Evolutionary conservation across 805 yeast genomes (phyloP), one percentile per base, ranked within the genome.

Genomic region (Kuraishia floccosa): DNA sequence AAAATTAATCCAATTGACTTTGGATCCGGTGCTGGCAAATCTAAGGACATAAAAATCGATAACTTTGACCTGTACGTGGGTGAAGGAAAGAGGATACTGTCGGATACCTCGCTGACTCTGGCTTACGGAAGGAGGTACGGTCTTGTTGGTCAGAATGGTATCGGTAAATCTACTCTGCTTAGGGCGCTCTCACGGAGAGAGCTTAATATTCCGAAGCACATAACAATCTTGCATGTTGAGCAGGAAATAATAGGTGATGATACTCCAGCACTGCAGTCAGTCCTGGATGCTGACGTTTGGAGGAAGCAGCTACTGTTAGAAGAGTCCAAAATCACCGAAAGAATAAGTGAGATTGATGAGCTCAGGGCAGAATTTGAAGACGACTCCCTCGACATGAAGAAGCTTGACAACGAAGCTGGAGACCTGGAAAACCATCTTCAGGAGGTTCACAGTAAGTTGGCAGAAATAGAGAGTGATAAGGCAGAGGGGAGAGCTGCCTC

Each of bases 211-310:
- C 97, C 98, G 10, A 86, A 83, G 45, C 97, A 91, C 54, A 89
- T 91, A 39, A 83, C 97, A 2, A 83, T 91, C 54, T 65, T 91
- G 43, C 96, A 91, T 48, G 99, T 91, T 35, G 99, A 91, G 54
- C 99, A 91, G 68, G 99, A 91, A 63, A 72, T 91, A 30, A 68
- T 74, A 43, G 98, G 98, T 47, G 96, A 89, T 48, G 96, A 87
- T 31, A 80, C 84, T 2, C 54, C 76, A 7, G 99, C 96, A 2
- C 54, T 91, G 33, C 96, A 89, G 54, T 80, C 95, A 39, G 98
- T 91, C n/a, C 64, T 91, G 41, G 98, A 91, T 59, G 98, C 99
- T 2, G 99, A 91, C 60, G 99, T 91, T 25, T 91, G 99, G 99
- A 72, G 99, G 55, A 91, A 93, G 56, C 85, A 79, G 43, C 61